Conservation (phyloP, 257 asterid genomes). For the Phtheirospermum japonicum region DNA sequence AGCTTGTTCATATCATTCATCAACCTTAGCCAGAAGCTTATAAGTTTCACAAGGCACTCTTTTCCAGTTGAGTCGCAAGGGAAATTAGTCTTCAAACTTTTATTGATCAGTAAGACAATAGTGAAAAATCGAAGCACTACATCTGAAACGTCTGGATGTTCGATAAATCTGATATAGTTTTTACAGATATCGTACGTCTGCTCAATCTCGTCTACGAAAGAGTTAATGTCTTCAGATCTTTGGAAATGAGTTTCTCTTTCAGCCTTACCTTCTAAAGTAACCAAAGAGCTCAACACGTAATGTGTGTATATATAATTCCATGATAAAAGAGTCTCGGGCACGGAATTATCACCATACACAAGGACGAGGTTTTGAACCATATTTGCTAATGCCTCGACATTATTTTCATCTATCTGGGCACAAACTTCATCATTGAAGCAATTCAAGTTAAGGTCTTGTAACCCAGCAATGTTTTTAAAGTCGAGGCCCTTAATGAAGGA, state of each 20-base stretch:
- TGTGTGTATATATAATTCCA: slow-evolving; percentile 60
- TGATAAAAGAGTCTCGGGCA: slow-evolving; percentile 54
- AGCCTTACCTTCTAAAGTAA: slow-evolving; percentile 55
- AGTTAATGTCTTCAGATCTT: slow-evolving; percentile 49
- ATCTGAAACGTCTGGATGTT: slow-evolving; percentile 46
- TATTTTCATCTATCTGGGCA: slow-evolving; percentile 65
- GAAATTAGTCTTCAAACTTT: slow-evolving; percentile 31
- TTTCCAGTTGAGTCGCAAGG: slow-evolving; percentile 51
- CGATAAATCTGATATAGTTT: slow-evolving; percentile 51
- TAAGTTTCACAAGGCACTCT: slow-evolving; percentile 63
- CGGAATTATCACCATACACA: slow-evolving; percentile 42
- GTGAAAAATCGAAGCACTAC: slow-evolving; percentile 57
- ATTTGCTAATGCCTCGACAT: slow-evolving; percentile 69
- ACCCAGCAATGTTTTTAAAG: slow-evolving; percentile 76
- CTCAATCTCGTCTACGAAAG: slow-evolving; percentile 61
- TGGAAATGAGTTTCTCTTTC: slow-evolving; percentile 40
- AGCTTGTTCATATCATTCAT: slow-evolving; percentile 59
- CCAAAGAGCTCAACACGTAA: slow-evolving; percentile 55
- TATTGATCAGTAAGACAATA: slow-evolving; percentile 44
- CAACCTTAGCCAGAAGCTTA: slow-evolving; percentile 73
- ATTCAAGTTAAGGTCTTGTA: slow-evolving; percentile 66
- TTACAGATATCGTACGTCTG: slow-evolving; percentile 47
- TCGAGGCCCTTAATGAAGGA: slow-evolving; percentile 64
- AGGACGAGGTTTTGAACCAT: slow-evolving; percentile 76
- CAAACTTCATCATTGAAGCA: slow-evolving; percentile 64